Evolutionary conservation across 2,329 filamentous ascomycete species (phyloP).

Genomic region (Aspergillus felis): DNA sequence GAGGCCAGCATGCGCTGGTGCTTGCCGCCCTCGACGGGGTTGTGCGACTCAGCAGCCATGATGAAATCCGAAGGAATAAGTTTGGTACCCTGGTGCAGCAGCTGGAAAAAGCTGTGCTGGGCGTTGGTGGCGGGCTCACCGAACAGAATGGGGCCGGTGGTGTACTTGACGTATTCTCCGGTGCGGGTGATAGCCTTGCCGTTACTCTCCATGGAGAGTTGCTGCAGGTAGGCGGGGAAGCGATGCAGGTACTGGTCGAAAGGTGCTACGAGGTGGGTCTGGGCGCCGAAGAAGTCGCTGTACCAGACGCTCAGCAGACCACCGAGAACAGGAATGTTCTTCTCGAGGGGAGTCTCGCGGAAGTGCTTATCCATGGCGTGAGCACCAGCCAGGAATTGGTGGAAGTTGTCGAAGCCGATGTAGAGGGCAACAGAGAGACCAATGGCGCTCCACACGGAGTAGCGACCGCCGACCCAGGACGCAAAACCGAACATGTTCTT

Average conservation of each 20-base stretch:
- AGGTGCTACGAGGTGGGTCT: constrained; percentile 94
- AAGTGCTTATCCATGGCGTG: constrained; percentile 99
- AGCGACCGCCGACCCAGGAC: constrained; percentile 96
- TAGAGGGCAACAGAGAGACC: constrained; percentile 91
- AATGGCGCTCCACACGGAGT: constrained; percentile 99
- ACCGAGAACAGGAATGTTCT: constrained; percentile 92
- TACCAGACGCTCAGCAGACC: constrained; percentile 97
- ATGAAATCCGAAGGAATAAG: constrained; percentile 98
- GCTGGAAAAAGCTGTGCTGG: constrained; percentile 99
- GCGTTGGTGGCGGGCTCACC: constrained; percentile 98
- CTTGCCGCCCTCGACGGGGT: constrained; percentile 84
- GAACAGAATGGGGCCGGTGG: constrained; percentile 91
- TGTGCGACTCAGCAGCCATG: constrained; percentile 92
- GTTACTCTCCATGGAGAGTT: constrained; percentile 99
- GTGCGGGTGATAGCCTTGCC: constrained; percentile 93
- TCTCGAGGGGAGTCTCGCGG: constrained; percentile 78
- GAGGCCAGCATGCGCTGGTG: constrained; percentile 70
- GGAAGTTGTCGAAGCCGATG: constrained; percentile 96
- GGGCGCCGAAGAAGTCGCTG: constrained; percentile 96
- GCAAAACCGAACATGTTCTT: constrained; percentile 99
- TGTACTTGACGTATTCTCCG: constrained; percentile 90
- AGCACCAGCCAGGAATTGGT: constrained; percentile 89
- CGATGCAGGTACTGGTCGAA: constrained; percentile 99
- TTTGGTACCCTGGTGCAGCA: constrained; percentile 98
- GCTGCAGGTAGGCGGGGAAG: constrained; percentile 98